These are phyloP conservation scores for Amanita rubescens DNA, from an alignment of 768 basidiomycete species.

Conservation along the genomic window DNA sequence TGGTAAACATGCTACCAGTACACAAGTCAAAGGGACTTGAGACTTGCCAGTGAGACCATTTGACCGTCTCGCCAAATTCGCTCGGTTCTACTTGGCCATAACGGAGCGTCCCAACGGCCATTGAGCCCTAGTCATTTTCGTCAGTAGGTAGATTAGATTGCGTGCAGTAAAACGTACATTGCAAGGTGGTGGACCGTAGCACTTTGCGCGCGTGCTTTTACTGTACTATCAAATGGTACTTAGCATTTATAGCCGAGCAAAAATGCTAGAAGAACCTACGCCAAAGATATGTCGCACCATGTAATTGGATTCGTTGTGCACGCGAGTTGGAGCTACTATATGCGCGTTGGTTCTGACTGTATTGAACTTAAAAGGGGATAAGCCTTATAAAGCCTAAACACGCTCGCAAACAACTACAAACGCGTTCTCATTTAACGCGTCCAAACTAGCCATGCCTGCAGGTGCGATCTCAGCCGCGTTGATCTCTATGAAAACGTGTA, in stretches of 20 bases:
- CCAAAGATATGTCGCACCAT: conserved; percentile 13
- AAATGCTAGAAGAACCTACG: background rate
- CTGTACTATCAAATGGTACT: conserved; percentile 45
- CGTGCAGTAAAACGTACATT: conserved; percentile 21
- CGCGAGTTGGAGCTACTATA: background rate
- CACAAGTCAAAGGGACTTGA: conserved; percentile 9
- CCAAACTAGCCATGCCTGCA: background rate
- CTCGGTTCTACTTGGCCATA: conserved; percentile 46
- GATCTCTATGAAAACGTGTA: background rate
- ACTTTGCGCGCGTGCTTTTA: conserved; percentile 61
- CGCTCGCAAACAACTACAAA: background rate
- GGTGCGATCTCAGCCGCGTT: background rate
- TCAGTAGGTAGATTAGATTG: background rate
- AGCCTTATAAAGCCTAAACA: background rate
- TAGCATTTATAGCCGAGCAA: background rate
- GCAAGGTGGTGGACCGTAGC: conserved; percentile 58
- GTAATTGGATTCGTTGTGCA: background rate
- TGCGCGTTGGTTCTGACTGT: background rate
- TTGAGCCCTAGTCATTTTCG: conserved; percentile 28
- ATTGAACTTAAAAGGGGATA: no score
- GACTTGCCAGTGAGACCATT: conserved; percentile 72
- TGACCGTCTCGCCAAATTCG: conserved; percentile 53
- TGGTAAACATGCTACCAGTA: conserved; percentile 3
- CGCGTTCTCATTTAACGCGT: background rate
- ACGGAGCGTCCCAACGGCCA: conserved; percentile 53